Base-by-base conservation (phyloP, 2,329 filamentous ascomycete genomes). In the Juglanconis oblonga region DNA sequence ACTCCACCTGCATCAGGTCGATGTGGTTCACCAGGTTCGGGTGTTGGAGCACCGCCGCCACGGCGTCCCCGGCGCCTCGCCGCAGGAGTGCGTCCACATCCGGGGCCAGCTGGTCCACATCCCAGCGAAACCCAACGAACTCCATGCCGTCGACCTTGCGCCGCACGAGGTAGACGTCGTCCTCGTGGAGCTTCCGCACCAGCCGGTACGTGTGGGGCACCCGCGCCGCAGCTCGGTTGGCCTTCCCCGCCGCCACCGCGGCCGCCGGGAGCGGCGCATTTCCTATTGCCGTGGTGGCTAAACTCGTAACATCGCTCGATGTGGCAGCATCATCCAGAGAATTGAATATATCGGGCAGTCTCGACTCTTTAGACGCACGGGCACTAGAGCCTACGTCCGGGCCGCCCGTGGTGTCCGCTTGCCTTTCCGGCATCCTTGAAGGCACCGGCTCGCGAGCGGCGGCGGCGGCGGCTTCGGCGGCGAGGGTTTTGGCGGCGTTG, bases 11-110 rank as follows among this genome's bases (percentile, higher is more conserved):
- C 33, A 62, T 52, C 6, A 78, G 69, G n/a, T 69, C 69, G 35
- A 73, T 69, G 45, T 81, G 63, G 3, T 73, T 79, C 59, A 83
- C 67, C 24, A 83, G 67, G 65, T 83, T 81, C 62, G 80, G 76
- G 64, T 83, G 80, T 63, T 80, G 79, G 59, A 82, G 70, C 33
- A 83, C 65, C 50, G 70, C 67, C 14, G 69, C 63, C 24, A 76
- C 62, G 13, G 67, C 64, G n/a, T 64, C 61, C 40, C 65, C 69
- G 29, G 73, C 67, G 33, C 70, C 72, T 58, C 67, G 66, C 6
- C 61, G 54, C 55, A 67, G 63, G 55, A 79, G 60, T 6, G 68
- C 53, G 44, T 64, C 36, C 32, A 71, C 47, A 24, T 59, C 49
- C 1, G 56, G 55, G 5, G 56, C 52, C 3, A 55, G 38, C 31